Evolutionary conservation across 2,329 filamentous ascomycete species (phyloP), one percentile per base, ranked within the genome.

Genomic region (Calonectria naviculata): DNA sequence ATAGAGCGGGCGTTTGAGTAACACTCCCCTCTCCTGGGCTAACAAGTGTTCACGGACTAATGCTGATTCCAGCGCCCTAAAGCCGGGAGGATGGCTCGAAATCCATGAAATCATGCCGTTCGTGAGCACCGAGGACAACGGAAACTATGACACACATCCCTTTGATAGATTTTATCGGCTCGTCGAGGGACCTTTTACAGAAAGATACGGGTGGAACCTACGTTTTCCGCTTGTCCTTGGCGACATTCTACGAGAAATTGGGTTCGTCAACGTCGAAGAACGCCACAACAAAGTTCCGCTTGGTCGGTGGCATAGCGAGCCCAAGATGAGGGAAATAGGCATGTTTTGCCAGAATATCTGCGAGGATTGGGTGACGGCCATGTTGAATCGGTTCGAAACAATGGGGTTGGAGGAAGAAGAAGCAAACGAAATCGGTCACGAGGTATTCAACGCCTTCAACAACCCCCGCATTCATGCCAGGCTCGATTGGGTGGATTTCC

Each of bases 1-100:
- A 79, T 91, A 54, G 73, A 82, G 41, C 85, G 89, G 74, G 84
- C 85, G 15, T 89, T 86, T 70, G 80, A 82, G 83, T 84, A 79
- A 67, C 15, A 24, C 75, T 42, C 61, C 62, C 28, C 19, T 64
- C 17, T 9, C 19, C 38, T 12, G 21, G 47, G 54, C 17, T 24
- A 46, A 42, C 26, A 28, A 63, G 56, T 24, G 12, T 24, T n/a
- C 24, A 15, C n/a, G 26, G 54, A 41, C 73, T 78, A 41, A 78
- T 67, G 31, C 17, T 26, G 26, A 28, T 28, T 24, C 8, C 44
- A 85, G 83, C 21, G 79, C 81, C 19, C 67, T 84, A 19, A 80
- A 78, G 62, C 81, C 82, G 15, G 83, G 83, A n/a, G 83, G 82
- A 10, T 85, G 83, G 83, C 75, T 85, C 56, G 83, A 85, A 64